These are phyloP conservation scores for Hirsutella thompsonii DNA, from an alignment of 2,329 filamentous ascomycete genomes.

Conservation along the genomic window DNA sequence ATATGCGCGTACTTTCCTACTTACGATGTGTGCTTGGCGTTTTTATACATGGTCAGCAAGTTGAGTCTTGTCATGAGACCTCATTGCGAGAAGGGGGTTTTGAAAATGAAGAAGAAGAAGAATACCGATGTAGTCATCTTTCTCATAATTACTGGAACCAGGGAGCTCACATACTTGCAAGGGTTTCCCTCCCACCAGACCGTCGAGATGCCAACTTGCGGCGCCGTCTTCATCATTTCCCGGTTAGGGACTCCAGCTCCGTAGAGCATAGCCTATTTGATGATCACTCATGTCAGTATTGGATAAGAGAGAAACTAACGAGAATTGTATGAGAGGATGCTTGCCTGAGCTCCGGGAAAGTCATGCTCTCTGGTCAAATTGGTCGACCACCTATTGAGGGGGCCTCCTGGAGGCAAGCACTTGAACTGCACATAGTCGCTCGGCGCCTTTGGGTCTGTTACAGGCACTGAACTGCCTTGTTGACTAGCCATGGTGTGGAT, in stretches of 20 bases:
- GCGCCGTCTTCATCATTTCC: conserved; percentile 77
- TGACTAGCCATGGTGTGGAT: conserved; percentile 4
- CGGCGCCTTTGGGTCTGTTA: conserved; percentile 30
- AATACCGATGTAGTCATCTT: too few relatives aligned
- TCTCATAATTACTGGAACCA: too few relatives aligned
- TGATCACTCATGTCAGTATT: neutral
- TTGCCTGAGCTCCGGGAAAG: conserved; percentile 77
- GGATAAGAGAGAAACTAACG: neutral
- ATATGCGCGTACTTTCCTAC: neutral
- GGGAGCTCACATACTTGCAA: conserved; percentile 59
- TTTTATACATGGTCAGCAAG: too few relatives aligned
- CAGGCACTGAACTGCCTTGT: conserved; percentile 9
- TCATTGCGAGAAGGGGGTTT: too few relatives aligned
- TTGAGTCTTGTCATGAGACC: too few relatives aligned
- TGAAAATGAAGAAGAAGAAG: too few relatives aligned
- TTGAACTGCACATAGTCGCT: conserved; percentile 41
- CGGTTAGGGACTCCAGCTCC: conserved; percentile 76
- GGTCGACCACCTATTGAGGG: conserved; percentile 76
- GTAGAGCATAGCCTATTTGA: conserved; percentile 77
- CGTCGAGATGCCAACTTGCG: conserved; percentile 81
- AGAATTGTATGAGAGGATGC: conserved; percentile 7
- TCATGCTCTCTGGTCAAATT: conserved; percentile 76
- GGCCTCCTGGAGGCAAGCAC: conserved; percentile 34
- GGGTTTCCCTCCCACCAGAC: conserved; percentile 98
- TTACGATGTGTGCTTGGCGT: neutral